Evolutionary conservation across 768 basidiomycete genomes (phyloP).

Genomic region (Macrocybe gigantea): DNA sequence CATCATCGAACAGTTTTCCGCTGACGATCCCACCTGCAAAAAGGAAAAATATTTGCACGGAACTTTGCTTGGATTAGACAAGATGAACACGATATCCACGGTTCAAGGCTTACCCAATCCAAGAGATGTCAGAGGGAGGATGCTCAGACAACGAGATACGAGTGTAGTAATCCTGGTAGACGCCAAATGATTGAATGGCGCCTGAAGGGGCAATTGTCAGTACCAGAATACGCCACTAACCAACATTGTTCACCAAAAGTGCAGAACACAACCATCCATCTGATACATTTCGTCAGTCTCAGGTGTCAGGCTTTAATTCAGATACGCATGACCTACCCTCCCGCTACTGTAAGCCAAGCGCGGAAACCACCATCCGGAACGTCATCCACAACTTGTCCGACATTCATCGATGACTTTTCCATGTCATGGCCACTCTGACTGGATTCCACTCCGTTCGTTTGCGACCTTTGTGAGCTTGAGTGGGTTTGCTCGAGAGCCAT

Average conservation of each 20-base stretch:
- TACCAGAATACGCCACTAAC: too few relatives aligned
- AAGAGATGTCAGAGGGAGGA: too few relatives aligned
- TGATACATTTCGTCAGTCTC: conserved; percentile 7
- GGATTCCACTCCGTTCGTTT: too few relatives aligned
- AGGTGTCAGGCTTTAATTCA: background rate
- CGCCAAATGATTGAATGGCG: conserved; percentile 41
- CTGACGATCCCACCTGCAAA: conserved; percentile 39
- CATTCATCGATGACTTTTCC: too few relatives aligned
- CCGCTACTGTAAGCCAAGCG: conserved; percentile 41
- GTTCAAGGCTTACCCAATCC: too few relatives aligned
- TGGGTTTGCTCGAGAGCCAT: too few relatives aligned
- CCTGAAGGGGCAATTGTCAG: conserved; percentile 7
- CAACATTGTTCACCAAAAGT: conserved; percentile 25
- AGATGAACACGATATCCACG: too few relatives aligned
- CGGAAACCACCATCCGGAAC: conserved; percentile 39
- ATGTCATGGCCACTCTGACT: too few relatives aligned
- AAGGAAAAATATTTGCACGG: conserved; percentile 42
- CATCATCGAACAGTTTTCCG: conserved; percentile 41
- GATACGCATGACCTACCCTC: conserved; percentile 30
- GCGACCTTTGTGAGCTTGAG: too few relatives aligned
- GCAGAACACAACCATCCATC: conserved; percentile 38
- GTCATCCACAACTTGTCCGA: too few relatives aligned
- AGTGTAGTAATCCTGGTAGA: conserved; percentile 48
- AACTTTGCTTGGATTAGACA: conserved; percentile 18
- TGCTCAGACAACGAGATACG: too few relatives aligned